Evolutionary conservation across 805 yeast species (phyloP), one percentile per base, ranked within the genome.

Genomic region (Lachancea quebecensis): DNA sequence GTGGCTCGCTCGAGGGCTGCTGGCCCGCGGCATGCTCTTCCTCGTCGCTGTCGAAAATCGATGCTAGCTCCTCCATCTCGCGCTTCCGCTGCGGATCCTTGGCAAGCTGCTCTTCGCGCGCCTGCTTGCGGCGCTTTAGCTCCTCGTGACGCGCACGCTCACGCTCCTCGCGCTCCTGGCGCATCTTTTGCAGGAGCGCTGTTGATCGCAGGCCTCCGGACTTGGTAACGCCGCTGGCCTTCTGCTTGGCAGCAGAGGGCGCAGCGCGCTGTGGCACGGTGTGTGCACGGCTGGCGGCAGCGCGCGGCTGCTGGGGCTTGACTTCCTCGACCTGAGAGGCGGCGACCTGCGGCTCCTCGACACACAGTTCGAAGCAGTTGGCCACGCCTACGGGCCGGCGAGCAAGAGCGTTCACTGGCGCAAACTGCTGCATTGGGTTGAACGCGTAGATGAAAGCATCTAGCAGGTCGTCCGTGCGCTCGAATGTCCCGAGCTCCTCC

Each of bases 381-480:
- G 15, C 21, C 3, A 44, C 33, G 25, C 39, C 43, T 32, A 44
- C 34, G 10, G 47, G 47, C 15, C 43, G 42, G 6, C 28, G 33
- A 27, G 8, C 27, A 25, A 30, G 29, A 3, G 36, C 17, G 29
- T 44, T 44, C 15, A 44, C 43, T 4, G 39, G 39, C 11, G 37
- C 25, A 31, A 44, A 44, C 7, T 44, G 43, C 7, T 60, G 57
- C 53, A 52, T 58, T 2, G 67, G 65, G 40, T 57, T 60, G 45
- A 63, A 60, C 4, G 62, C 67, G 51, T 62, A 63, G 17, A 63
- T 63, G 35, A 63, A 63, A 39, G 59, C 58, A 47, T 63, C 67
- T 1, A 46, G 31, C 2, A 63, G 36, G 3, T 50, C 39, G 8
- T 54, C 46, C n/a, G 48, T 46, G 16, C 47, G 46, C 5, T 49